phyloP scores from a whole-genome alignment of 1,284 basidiomycete genomes.

The Takashimella koratensis region DNA sequence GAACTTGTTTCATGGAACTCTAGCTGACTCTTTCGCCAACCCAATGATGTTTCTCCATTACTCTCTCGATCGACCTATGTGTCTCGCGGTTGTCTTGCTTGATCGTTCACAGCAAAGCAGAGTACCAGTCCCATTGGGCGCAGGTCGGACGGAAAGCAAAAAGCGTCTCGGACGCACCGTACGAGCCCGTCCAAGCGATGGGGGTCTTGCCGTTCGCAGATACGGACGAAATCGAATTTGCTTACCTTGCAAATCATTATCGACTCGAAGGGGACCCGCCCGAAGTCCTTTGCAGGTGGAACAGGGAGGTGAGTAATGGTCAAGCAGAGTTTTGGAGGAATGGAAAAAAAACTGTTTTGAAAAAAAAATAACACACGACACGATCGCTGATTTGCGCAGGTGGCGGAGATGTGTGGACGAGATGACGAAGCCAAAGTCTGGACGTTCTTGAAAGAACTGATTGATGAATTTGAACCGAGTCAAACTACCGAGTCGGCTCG shows the following conservation, averaged over 20 bases:
- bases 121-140: conserved; percentile 49
- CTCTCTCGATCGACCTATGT: too few relatives aligned
- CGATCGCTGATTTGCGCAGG: conserved; percentile 50
- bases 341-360: too few relatives aligned
- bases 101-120: conserved; percentile 52
- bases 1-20: neutral
- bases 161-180: conserved; percentile 41
- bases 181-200: conserved; percentile 38
- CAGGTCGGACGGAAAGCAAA: conserved; percentile 41
- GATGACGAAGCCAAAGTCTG: conserved; percentile 65
- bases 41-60: too few relatives aligned
- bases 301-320: conserved; percentile 34
- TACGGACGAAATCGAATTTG: conserved; percentile 57
- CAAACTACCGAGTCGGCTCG: neutral
- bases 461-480: conserved; percentile 48
- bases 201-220: conserved; percentile 29
- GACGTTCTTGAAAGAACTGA: conserved; percentile 61
- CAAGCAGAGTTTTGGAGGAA: too few relatives aligned
- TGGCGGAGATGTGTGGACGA: conserved; percentile 61
- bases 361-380: too few relatives aligned
- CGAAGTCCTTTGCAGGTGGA: conserved; percentile 51
- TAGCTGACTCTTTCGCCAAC: conserved; percentile 1
- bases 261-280: conserved; percentile 59
- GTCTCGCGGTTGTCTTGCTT: too few relatives aligned
- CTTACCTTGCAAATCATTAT: conserved; percentile 64